Percentiles rank a stretch among this genome's conserved stretches.
These are phyloP conservation scores for Parascedosporium putredinis DNA, from an alignment of 2,329 filamentous ascomycete genomes.

Conservation along the genomic window DNA sequence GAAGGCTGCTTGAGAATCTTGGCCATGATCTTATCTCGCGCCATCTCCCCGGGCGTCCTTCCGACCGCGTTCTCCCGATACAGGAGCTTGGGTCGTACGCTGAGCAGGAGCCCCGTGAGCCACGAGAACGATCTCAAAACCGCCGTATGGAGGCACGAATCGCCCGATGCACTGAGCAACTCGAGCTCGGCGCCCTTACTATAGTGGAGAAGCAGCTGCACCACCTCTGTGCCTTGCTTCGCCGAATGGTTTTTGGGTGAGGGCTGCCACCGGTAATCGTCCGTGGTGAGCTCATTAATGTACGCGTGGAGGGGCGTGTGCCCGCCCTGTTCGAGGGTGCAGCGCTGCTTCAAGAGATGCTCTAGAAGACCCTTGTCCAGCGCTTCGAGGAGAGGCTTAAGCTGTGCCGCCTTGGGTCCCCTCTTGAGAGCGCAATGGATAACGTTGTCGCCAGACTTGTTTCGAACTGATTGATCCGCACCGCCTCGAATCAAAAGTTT, in stretches of 20 bases:
- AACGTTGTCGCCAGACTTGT: slow-evolving; percentile 53
- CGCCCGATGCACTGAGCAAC: slow-evolving; percentile 52
- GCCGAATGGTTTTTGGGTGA: slow-evolving; percentile 1
- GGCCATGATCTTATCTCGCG: slow-evolving; percentile 40
- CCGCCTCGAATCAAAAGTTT: slow-evolving; percentile 56
- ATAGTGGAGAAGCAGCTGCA: slow-evolving; percentile 41
- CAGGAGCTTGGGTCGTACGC: slow-evolving; percentile 47
- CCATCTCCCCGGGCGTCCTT: slow-evolving; percentile 59
- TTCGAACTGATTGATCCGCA: slow-evolving; percentile 57
- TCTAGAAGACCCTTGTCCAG: slow-evolving; percentile 46
- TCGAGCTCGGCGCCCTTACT: slow-evolving; percentile 46
- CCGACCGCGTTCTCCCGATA: slow-evolving; percentile 68
- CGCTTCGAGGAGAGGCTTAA: slow-evolving; percentile 42
- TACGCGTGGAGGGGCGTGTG: slow-evolving; percentile 55
- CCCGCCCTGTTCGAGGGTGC: slow-evolving; percentile 36
- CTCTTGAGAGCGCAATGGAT: slow-evolving; percentile 45
- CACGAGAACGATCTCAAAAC: slow-evolving; percentile 27
- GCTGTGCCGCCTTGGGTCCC: slow-evolving; percentile 21
- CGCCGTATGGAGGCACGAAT: slow-evolving; percentile 53
- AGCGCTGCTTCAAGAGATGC: slow-evolving; percentile 49
- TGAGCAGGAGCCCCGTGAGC: slow-evolving; percentile 36
- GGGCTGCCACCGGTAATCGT: slow-evolving; percentile 2
- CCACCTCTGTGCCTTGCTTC: slow-evolving; percentile 24
- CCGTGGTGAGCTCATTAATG: slow-evolving; percentile 23
- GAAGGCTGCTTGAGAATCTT: slow-evolving; percentile 21